Evolutionary conservation across 176 grass and related monocot genomes (phyloP), one percentile per base, ranked within the genome.

Genomic region (Juncus inflexus): DNA sequence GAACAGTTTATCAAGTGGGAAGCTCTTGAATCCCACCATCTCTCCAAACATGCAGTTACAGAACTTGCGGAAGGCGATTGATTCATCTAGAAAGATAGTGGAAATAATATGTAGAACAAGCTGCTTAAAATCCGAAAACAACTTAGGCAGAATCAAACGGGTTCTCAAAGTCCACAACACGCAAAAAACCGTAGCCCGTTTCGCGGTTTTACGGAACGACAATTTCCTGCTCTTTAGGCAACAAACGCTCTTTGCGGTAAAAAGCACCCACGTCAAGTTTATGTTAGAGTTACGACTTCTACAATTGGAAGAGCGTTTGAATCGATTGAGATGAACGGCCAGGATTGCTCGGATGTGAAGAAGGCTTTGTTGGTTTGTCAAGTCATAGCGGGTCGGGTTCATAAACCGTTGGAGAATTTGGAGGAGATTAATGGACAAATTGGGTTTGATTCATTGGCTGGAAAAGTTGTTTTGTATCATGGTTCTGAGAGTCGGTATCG

Each of bases 151-250:
- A 12, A 92, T 99, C 67, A 85, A 99, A 14, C 69, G 89, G 1
- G 88, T 99, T 9, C 80, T 99, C 59, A 99, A 99, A 71, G 94
- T 99, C 65, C 94, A 99, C 80, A 99, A 99, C 89, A 99, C 75
- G 71, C 94, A 99, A 73, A 84, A 84, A 3, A 92, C 94, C 35
- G 77, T 99, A 10, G 63, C 85, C 1, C 83, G 83, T 41, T 99
- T 99, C 70, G 94, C 75, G 90, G 9, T 95, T 95, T 82, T 86
- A 95, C 62, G 90, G 90, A 51, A 84, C 86, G 72, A 86, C 90
- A 3, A 40, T 95, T 60, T 35, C 82, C 1, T 95, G 90, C 76
- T 72, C 63, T 2, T 82, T 95, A 10, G 85, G 84, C 28, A 45
- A 14, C 52, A 41, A 40, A 12, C 52, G n/a, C 41, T 37, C 49